phyloP scores from a whole-genome alignment of 2,329 filamentous ascomycete genomes.

The Diaporthe citri region DNA sequence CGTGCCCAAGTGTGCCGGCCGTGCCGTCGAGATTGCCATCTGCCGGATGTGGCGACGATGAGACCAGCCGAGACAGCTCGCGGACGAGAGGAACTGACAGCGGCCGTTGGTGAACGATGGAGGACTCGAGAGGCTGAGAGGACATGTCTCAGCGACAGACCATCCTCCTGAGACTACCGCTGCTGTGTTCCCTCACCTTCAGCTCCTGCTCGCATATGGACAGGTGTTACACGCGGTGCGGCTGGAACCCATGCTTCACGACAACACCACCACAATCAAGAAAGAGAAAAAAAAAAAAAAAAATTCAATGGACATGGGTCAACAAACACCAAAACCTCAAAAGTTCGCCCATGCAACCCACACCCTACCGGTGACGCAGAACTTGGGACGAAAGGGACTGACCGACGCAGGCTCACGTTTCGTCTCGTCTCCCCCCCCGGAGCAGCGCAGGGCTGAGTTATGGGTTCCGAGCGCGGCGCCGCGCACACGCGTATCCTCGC shows the following conservation, averaged over 20 bases:
- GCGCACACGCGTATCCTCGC: background rate
- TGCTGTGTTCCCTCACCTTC: background rate
- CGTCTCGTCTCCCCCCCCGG: constrained; percentile 5
- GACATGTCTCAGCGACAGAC: constrained; percentile 10
- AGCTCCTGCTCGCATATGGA: background rate
- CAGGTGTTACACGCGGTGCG: background rate
- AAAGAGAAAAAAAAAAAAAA: background rate
- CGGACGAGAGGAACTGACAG: background rate
- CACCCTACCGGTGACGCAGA: background rate
- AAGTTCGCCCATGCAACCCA: background rate
- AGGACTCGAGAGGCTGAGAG: constrained; percentile 7
- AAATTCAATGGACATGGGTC: background rate
- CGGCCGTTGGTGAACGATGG: background rate
- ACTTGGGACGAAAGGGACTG: constrained; percentile 28
- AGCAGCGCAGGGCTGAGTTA: constrained; percentile 15
- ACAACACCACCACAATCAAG: background rate
- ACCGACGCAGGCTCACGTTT: constrained; percentile 31
- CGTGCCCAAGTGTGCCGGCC: constrained; percentile 19
- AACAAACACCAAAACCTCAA: background rate
- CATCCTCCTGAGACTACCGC: constrained; percentile 7
- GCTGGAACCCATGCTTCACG: background rate
- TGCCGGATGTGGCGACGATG: constrained; percentile 6
- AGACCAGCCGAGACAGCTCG: constrained; percentile 13
- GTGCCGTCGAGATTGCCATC: background rate
- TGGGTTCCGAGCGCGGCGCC: background rate